Evolutionary conservation across 1,139 yeast species (phyloP).

Genomic region (Kurtzmaniella quercitrusa): DNA sequence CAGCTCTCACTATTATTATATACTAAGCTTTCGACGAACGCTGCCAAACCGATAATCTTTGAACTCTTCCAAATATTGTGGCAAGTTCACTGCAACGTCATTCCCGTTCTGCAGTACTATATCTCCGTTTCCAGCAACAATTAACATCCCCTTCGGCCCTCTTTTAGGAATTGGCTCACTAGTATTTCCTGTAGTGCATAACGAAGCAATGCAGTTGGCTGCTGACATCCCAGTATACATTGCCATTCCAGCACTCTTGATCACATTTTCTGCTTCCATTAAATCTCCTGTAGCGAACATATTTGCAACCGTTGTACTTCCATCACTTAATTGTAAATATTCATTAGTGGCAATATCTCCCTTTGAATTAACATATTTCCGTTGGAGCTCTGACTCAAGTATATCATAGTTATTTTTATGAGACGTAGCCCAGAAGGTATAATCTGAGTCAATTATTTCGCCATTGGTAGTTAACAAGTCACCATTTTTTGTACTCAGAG

Average conservation of each 20-base stretch:
- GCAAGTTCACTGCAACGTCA: conserved; percentile 31
- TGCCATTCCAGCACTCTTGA: conserved; percentile 48
- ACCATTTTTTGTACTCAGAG: conserved; percentile 21
- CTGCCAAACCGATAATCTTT: conserved; percentile 26
- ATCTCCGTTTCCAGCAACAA: conserved; percentile 40
- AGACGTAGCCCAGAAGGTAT: conserved; percentile 43
- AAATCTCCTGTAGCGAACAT: conserved; percentile 40
- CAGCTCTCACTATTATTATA: background rate
- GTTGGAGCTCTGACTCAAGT: conserved; percentile 15
- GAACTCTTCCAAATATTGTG: conserved; percentile 34
- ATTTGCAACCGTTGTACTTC: conserved; percentile 14
- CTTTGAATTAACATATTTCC: conserved; percentile 20
- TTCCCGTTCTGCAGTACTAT: conserved; percentile 36
- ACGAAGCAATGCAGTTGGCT: conserved; percentile 32
- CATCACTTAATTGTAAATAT: conserved; percentile 29
- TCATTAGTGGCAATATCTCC: conserved; percentile 32
- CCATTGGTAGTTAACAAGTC: conserved; percentile 27
- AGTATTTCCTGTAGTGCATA: conserved; percentile 24
- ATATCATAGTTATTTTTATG: conserved; percentile 37
- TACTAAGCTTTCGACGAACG: conserved; percentile 9
- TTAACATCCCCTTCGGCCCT: conserved; percentile 42
- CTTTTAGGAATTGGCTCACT: conserved; percentile 31
- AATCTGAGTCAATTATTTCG: conserved; percentile 25
- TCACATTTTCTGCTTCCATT: conserved; percentile 32
- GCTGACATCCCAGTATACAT: conserved; percentile 40